Conservation (phyloP, 306 rosid species). For the Sicyos baderoa region DNA sequence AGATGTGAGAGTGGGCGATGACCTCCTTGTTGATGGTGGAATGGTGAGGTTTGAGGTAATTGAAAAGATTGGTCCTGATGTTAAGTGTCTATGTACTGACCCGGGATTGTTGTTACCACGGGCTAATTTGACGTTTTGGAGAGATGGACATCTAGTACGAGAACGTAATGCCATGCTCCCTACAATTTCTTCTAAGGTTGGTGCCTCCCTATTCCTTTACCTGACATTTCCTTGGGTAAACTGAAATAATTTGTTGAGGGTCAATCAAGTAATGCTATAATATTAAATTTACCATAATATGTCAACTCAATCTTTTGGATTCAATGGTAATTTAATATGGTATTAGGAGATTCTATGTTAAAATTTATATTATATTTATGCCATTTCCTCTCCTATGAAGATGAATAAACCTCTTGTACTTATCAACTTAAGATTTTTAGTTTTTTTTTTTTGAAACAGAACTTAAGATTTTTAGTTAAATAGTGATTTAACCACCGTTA, state of each 20-base stretch:
- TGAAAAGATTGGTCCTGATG: slow-evolving; percentile 94
- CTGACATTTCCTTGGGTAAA: not conserved
- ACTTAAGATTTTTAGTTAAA: not conserved
- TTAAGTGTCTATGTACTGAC: slow-evolving; percentile 88
- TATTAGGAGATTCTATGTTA: not conserved
- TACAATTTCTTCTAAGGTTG: slow-evolving; percentile 89
- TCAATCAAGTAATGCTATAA: not conserved
- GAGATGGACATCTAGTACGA: slow-evolving; percentile 84
- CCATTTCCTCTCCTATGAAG: not conserved
- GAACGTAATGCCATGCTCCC: slow-evolving; percentile 98
- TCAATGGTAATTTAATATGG: not conserved
- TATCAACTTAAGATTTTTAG: not conserved
- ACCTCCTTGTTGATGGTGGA: slow-evolving; percentile 95
- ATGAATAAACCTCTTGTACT: not conserved
- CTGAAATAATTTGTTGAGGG: not conserved
- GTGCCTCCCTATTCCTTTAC: not conserved
- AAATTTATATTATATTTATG: not conserved
- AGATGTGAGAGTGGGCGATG: slow-evolving; percentile 93
- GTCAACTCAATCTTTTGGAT: not conserved
- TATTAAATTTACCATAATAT: not conserved
- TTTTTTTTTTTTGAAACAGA: not conserved
- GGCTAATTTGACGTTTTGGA: slow-evolving; percentile 97
- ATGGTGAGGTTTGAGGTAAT: slow-evolving; percentile 98
- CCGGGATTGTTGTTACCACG: slow-evolving; percentile 93
- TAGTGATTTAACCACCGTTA: not conserved